These are phyloP conservation scores for Aphanomyces stellatus DNA, from an alignment of 352 stramenopile species.

Conservation along the genomic window DNA sequence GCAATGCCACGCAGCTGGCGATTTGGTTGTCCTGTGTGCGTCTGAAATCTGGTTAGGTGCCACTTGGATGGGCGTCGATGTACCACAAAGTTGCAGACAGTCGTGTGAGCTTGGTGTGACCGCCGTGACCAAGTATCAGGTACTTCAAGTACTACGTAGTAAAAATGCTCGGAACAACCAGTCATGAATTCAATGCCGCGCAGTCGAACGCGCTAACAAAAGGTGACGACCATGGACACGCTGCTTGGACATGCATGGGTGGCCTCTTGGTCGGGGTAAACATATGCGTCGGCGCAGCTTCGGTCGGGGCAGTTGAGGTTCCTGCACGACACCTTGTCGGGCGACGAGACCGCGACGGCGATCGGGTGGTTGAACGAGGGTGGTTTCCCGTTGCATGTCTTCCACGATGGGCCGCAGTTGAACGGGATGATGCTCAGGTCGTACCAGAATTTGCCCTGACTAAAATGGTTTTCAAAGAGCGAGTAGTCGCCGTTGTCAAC, in stretches of 20 bases:
- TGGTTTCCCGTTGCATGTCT: conserved; percentile 19
- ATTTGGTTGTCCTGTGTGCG: no score
- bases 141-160: no score
- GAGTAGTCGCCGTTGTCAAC: not conserved
- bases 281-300: conserved; percentile 53
- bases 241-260: not conserved
- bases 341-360: conserved; percentile 38
- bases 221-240: not conserved
- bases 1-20: no score
- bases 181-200: no score
- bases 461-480: conserved; percentile 9
- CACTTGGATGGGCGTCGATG: no score
- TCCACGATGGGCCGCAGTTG: conserved; percentile 10
- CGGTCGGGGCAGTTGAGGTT: conserved; percentile 44
- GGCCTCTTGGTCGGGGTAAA: conserved; percentile 52
- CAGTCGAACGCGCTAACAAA: no score
- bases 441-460: conserved; percentile 1
- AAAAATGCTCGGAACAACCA: no score
- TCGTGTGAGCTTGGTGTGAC: no score
- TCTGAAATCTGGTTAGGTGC: no score
- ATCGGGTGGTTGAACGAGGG: conserved; percentile 63
- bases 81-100: no score
- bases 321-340: conserved; percentile 28
- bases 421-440: conserved; percentile 10
- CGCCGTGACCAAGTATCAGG: no score